Evolutionary conservation across 192 early-diverging fungal species (phyloP), one percentile per base, ranked within the genome.

Genomic region (Phycomyces blakesleeanus): DNA sequence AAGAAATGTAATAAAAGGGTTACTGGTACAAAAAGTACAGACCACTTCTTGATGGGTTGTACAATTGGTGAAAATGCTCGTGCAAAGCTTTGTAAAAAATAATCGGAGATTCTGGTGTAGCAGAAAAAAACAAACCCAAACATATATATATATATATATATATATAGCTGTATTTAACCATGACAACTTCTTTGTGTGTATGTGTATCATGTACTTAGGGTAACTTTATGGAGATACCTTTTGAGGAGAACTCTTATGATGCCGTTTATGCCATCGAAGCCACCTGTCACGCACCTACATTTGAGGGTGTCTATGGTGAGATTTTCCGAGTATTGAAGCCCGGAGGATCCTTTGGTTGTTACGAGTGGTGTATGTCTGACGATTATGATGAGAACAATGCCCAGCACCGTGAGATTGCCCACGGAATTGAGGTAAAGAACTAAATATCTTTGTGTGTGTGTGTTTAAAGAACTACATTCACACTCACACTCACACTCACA

Each of bases 261-360:
- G 92, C 92, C 51, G 91, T 87, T 1, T 98, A 97, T 73, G 92
- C 93, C n/a, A 93, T 98, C 63, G 96, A 98, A 81, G 96, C 96
- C 27, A 93, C 90, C 12, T 90, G 89, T 76, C 96, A 98, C 73
- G 87, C 94, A 0, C 90, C 92, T 6, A 73, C 78, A 1, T 83
- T 98, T 22, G 88, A 93, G 69, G 87, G 85, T 62, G 91, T 91
- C 47, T 98, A 97, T 69, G 77, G 82, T 34, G 89, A 98, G 67
- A 89, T 91, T 66, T 97, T 88, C 85, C 84, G 93, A 51, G 90
- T 93, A 12, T 70, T 98, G 56, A 98, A 98, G 80, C 93, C 96
- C 47, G 95, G 94, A 24, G 90, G 89, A 54, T 74, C 79, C 56
- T 95, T 95, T 87, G 91, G 92, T 24, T 86, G 87, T 71, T 98